phyloP scores from a whole-genome alignment of 2,329 filamentous ascomycete species.

The Torrubiella hemipterigena region DNA sequence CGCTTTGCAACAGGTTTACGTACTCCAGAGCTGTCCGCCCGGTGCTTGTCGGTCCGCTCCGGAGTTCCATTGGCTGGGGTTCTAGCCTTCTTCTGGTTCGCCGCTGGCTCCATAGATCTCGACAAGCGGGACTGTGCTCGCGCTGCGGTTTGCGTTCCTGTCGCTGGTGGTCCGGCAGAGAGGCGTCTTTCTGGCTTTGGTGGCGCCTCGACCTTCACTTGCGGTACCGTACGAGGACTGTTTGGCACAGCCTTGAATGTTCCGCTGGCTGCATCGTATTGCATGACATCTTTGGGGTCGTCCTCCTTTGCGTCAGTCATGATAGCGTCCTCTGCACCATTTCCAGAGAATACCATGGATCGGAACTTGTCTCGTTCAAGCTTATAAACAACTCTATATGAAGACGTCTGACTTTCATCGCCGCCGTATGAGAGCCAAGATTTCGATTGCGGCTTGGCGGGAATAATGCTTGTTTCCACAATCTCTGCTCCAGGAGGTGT shows the following conservation, averaged over 20 bases:
- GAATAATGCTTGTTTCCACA: constrained; percentile 37
- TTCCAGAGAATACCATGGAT: constrained; percentile 25
- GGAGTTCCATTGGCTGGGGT: constrained; percentile 18
- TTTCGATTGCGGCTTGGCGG: constrained; percentile 5
- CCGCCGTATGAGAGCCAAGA: constrained; percentile 8
- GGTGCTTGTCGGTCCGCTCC: constrained; percentile 11
- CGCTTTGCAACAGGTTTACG: constrained; percentile 6
- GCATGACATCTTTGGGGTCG: constrained; percentile 6
- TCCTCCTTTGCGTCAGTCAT: constrained; percentile 17
- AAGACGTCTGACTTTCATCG: constrained; percentile 15
- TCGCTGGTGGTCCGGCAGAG: too few species aligned
- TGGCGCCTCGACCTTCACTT: too few species aligned
- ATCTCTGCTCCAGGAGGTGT: constrained; percentile 48
- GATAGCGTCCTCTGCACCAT: constrained; percentile 15
- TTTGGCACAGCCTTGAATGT: constrained; percentile 4
- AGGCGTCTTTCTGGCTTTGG: too few species aligned
- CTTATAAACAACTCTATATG: constrained; percentile 47
- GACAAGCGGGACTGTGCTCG: not conserved
- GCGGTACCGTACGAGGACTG: too few species aligned
- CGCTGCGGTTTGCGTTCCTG: not conserved
- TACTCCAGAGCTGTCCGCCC: constrained; percentile 9
- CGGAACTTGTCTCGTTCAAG: constrained; percentile 40
- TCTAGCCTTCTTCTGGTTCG: constrained; percentile 36
- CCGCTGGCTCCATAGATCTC: constrained; percentile 6
- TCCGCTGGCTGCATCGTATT: constrained; percentile 4